Evolutionary conservation across 306 rosid species (phyloP).

Genomic region (Malus sieversii): DNA sequence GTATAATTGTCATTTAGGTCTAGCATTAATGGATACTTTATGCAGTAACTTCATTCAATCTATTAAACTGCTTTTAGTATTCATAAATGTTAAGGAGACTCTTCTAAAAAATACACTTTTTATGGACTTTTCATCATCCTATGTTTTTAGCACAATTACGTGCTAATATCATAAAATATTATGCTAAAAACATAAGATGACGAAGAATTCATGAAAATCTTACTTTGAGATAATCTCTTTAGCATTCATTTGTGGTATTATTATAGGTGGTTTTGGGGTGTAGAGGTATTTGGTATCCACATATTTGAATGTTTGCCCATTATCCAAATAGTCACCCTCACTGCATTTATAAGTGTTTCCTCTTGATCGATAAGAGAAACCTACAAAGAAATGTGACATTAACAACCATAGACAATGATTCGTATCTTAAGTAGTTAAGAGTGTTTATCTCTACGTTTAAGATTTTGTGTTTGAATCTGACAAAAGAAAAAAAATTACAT

Average conservation of each 20-base stretch:
- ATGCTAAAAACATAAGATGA: too few relatives aligned
- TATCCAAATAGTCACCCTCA: background rate
- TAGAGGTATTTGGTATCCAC: background rate
- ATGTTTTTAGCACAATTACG: too few relatives aligned
- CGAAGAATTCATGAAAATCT: too few relatives aligned
- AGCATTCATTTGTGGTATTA: too few relatives aligned
- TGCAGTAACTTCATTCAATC: background rate
- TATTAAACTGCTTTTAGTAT: background rate
- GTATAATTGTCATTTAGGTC: background rate
- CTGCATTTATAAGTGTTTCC: background rate
- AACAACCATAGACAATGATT: background rate
- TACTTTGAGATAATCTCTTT: too few relatives aligned
- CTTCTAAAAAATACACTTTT: too few relatives aligned
- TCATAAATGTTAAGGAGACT: too few relatives aligned
- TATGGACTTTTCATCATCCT: fast-evolving
- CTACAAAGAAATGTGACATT: background rate
- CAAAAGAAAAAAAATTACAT: too few relatives aligned
- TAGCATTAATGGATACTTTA: background rate
- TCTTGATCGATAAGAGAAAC: background rate
- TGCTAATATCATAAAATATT: too few relatives aligned
- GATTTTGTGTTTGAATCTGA: background rate
- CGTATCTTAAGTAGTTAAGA: too few relatives aligned
- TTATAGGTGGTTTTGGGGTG: background rate
- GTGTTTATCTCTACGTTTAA: too few relatives aligned
- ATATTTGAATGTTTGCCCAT: background rate